Percentiles rank a stretch among this genome's conserved stretches.
These are phyloP conservation scores for Schizophyllum amplum DNA, from an alignment of 1,284 basidiomycete species.

Conservation along the genomic window DNA sequence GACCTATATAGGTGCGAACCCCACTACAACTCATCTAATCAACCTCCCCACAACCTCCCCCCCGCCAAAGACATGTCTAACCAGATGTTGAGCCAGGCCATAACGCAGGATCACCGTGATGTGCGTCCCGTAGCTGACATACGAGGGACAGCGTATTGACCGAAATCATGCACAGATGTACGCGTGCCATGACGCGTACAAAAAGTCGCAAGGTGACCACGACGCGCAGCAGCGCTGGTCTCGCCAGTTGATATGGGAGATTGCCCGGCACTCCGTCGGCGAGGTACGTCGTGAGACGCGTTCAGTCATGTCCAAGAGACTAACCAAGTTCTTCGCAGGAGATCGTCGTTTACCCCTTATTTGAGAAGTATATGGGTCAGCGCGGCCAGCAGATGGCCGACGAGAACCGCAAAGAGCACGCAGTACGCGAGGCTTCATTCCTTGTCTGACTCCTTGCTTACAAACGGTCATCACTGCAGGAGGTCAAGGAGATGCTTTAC, in stretches of 20 bases:
- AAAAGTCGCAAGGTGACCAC: constrained; percentile 32
- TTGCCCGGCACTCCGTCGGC: constrained; percentile 53
- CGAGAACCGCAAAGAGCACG: constrained; percentile 50
- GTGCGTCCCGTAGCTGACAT: constrained; percentile 15
- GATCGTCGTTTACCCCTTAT: constrained; percentile 58
- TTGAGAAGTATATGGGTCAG: constrained; percentile 52
- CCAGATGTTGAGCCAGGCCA: constrained; percentile 22
- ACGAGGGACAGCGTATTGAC: too few relatives aligned
- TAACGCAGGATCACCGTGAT: constrained; percentile 40
- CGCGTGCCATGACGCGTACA: constrained; percentile 48
- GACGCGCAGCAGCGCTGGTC: constrained; percentile 48
- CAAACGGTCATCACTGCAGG: constrained; percentile 16
- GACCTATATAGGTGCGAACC: background rate
- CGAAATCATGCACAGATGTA: constrained; percentile 30
- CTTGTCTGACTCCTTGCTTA: background rate
- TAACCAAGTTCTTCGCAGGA: constrained; percentile 22
- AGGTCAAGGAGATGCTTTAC: constrained; percentile 42
- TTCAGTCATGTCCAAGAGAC: too few relatives aligned
- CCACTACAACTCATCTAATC: background rate
- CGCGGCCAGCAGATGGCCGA: constrained; percentile 46
- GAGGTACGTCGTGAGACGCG: constrained; percentile 23
- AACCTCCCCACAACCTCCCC: too few relatives aligned
- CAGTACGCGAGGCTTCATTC: constrained; percentile 24
- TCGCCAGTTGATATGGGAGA: constrained; percentile 50
- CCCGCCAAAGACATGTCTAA: background rate